Evolutionary conservation across 768 basidiomycete species (phyloP).

Genomic region (Sarcodon sp.): DNA sequence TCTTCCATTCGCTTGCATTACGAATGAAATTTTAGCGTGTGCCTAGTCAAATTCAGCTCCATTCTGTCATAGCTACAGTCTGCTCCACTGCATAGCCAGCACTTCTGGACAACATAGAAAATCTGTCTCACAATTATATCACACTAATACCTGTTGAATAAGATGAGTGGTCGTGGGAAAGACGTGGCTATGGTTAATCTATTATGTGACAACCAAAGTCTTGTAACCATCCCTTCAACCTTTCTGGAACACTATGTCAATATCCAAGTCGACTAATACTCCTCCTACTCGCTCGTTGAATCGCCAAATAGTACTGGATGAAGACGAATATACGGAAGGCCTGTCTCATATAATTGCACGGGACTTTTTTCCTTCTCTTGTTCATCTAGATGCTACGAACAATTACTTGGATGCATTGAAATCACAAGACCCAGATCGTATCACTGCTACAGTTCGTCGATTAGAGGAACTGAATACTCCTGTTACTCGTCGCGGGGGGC

Average conservation of each 20-base stretch:
- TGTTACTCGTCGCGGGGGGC: constrained; percentile 16
- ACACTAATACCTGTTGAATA: too few species aligned
- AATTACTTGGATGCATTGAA: constrained; percentile 72
- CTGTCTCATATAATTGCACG: constrained; percentile 89
- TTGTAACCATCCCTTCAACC: not conserved
- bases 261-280: not conserved
- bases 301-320: constrained; percentile 62
- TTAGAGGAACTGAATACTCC: constrained; percentile 58
- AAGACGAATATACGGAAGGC: constrained; percentile 90
- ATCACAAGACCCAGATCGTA: constrained; percentile 64
- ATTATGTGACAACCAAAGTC: not conserved
- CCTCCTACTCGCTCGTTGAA: constrained; percentile 43
- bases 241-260: not conserved
- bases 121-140: too few species aligned
- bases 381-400: constrained; percentile 82
- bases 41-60: too few species aligned
- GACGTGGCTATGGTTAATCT: not conserved
- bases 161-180: not conserved
- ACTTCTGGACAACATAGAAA: too few species aligned
- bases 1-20: too few species aligned
- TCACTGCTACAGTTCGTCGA: constrained; percentile 62
- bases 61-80: too few species aligned
- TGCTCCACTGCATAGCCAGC: too few species aligned
- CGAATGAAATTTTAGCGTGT: too few species aligned
- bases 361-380: constrained; percentile 94